Evolutionary conservation across 352 stramenopile genomes (phyloP).

Genomic region (Globisporangium orthogonon): DNA sequence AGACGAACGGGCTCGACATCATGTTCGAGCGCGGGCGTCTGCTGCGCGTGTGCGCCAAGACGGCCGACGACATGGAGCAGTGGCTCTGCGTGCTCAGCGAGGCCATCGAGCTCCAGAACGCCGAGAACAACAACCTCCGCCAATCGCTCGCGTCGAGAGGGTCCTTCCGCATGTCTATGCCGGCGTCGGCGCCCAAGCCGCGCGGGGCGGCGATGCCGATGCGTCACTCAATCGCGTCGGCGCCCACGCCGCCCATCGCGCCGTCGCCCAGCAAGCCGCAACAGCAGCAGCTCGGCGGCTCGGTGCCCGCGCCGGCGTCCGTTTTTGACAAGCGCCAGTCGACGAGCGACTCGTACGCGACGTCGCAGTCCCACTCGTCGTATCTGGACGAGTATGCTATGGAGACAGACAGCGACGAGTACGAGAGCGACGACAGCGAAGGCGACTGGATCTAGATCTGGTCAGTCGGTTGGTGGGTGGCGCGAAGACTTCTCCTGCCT

Average conservation of each 20-base stretch:
- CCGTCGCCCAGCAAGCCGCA: constrained; percentile 20
- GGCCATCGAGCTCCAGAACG: constrained; percentile 51
- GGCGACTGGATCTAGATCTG: constrained; percentile 63
- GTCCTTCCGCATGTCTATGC: constrained; percentile 38
- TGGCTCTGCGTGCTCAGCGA: constrained; percentile 73
- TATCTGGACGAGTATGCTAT: constrained; percentile 31
- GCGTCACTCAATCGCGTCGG: constrained; percentile 40
- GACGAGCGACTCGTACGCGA: constrained; percentile 25
- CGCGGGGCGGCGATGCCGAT: constrained; percentile 26
- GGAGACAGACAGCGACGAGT: constrained; percentile 38
- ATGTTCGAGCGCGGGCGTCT: constrained; percentile 72
- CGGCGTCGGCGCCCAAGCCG: constrained; percentile 8
- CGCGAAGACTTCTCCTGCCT: too few relatives aligned
- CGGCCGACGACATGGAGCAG: constrained; percentile 54
- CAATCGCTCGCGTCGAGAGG: constrained; percentile 36
- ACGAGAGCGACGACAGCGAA: constrained; percentile 61
- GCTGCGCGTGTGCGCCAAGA: constrained; percentile 62
- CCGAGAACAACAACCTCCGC: constrained; percentile 51
- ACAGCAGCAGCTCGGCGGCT: constrained; percentile 10
- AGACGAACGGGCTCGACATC: constrained; percentile 61
- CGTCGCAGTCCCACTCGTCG: constrained; percentile 25
- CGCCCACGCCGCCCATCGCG: constrained; percentile 6
- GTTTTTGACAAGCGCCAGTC: constrained; percentile 30
- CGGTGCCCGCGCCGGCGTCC: constrained; percentile 13
- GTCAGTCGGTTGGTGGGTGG: too few relatives aligned